A percentile compares a stretch with the other conserved stretches of the same genome.
Conservation (phyloP, 2,329 filamentous ascomycete species). For the Aureobasidium subglaciale region DNA sequence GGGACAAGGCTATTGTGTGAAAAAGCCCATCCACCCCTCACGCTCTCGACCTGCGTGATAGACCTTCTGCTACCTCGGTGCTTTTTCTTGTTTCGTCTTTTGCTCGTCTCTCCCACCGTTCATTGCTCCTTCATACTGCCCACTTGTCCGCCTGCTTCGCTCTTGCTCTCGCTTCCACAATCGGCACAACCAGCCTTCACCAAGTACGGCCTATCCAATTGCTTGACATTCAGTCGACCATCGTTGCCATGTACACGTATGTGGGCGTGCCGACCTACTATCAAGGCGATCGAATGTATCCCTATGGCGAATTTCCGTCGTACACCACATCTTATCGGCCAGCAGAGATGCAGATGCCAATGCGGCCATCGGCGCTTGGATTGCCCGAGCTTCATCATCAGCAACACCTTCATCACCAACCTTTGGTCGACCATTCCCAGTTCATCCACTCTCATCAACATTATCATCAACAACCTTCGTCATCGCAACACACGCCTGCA, state of each 20-base stretch:
- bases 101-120: constrained; percentile 1
- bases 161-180: not conserved
- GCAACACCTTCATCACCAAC: constrained; percentile 15
- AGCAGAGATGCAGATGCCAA: constrained; percentile 29
- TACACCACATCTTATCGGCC: constrained; percentile 10
- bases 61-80: constrained; percentile 13
- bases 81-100: constrained; percentile 4
- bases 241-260: constrained; percentile 9
- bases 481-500: constrained; percentile 17
- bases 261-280: constrained; percentile 13
- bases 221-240: not conserved
- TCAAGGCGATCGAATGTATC: constrained; percentile 11
- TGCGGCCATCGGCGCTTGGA: constrained; percentile 31
- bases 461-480: constrained; percentile 17
- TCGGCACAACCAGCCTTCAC: not conserved
- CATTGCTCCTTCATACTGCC: not conserved
- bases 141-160: not conserved
- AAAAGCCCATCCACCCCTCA: constrained; percentile 12
- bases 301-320: constrained; percentile 11
- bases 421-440: constrained; percentile 14
- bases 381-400: constrained; percentile 19
- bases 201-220: not conserved
- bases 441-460: constrained; percentile 19
- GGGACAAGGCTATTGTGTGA: constrained; percentile 14
- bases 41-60: constrained; percentile 11